A percentile compares a stretch with the other conserved stretches of the same genome.
phyloP scores from a whole-genome alignment of 2,329 filamentous ascomycete species.

The Penicillium sp. region DNA sequence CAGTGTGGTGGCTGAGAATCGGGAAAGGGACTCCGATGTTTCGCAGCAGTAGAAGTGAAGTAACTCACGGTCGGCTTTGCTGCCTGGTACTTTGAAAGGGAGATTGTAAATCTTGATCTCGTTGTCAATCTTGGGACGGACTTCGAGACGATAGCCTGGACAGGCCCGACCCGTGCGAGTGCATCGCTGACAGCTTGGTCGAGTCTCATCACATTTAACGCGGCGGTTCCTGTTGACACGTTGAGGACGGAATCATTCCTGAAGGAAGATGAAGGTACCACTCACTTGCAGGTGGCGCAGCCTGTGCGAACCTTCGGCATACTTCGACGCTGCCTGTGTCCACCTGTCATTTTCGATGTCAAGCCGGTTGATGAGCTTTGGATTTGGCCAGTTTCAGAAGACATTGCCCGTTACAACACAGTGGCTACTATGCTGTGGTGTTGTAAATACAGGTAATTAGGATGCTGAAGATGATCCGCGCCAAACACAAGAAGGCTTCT shows the following conservation, averaged over 20 bases:
- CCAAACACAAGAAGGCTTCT: background rate
- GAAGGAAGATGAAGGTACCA: background rate
- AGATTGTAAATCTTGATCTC: background rate
- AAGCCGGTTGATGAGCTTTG: background rate
- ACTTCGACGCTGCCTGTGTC: background rate
- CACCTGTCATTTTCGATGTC: background rate
- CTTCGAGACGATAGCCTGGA: background rate
- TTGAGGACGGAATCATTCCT: background rate
- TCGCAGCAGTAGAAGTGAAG: constrained; percentile 3
- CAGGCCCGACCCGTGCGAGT: background rate
- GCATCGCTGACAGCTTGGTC: background rate
- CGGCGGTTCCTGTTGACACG: background rate
- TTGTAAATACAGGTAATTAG: background rate
- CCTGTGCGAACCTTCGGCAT: background rate
- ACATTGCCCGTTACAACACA: no score
- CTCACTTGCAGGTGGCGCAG: background rate
- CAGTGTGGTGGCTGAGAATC: background rate
- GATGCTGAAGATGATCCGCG: background rate
- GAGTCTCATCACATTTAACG: background rate
- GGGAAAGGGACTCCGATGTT: background rate
- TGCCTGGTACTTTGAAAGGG: constrained; percentile 1
- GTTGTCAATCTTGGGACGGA: background rate
- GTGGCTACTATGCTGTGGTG: no score
- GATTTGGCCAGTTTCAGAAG: no score
- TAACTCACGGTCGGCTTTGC: background rate